Conservation (phyloP, 2,329 filamentous ascomycete genomes). For the Colletotrichum liaoningense region DNA sequence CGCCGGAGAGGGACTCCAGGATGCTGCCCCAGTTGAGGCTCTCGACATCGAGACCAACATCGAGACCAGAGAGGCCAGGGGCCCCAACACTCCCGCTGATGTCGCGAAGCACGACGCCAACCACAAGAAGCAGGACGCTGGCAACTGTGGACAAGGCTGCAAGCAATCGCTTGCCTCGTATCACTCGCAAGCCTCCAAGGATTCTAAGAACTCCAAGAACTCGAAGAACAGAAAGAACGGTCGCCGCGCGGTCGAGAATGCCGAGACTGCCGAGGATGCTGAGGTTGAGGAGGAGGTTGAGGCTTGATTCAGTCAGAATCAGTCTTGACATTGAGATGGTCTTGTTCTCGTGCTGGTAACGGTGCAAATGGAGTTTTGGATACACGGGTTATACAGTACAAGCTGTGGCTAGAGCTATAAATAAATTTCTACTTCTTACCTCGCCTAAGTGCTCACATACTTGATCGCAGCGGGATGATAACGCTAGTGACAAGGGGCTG, state of each 20-base stretch:
- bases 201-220: conserved; percentile 3
- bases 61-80: conserved; percentile 12
- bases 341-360: not conserved
- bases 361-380: not conserved
- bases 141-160: conserved; percentile 7
- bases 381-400: not conserved
- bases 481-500: no score
- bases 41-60: not conserved
- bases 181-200: conserved; percentile 18
- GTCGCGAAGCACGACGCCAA: conserved; percentile 12
- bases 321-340: not conserved
- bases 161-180: not conserved
- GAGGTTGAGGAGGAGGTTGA: not conserved
- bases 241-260: no score
- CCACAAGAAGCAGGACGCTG: not conserved
- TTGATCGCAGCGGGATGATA: no score
- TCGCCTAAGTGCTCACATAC: no score
- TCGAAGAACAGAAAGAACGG: not conserved
- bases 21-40: not conserved
- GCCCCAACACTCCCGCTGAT: not conserved
- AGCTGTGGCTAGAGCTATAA: not conserved
- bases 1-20: not conserved
- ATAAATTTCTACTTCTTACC: not conserved
- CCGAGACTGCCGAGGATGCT: not conserved
- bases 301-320: not conserved